A percentile compares a stretch with the other conserved stretches of the same genome.
Conservation (phyloP, 257 asterid genomes). For the Lycium barbarum region DNA sequence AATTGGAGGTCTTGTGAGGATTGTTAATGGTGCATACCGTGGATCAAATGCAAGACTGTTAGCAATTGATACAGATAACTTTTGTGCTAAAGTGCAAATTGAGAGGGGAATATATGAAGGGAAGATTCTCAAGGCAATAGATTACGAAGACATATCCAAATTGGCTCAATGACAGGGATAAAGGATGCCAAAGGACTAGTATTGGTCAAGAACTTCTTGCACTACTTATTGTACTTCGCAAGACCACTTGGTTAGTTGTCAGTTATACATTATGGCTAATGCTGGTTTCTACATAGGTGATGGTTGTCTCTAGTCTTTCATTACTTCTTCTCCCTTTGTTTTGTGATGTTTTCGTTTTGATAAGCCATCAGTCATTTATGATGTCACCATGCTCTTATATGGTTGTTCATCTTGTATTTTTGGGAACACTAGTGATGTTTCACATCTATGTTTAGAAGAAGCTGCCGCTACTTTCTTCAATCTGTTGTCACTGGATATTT, state of each 20-base stretch:
- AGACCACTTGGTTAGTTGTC: not conserved
- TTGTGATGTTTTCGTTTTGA: not conserved
- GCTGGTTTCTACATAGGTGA: not conserved
- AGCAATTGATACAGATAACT: constrained; percentile 64
- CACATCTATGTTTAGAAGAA: not conserved
- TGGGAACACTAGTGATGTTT: not conserved
- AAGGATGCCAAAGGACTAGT: not conserved
- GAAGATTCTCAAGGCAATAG: constrained; percentile 80
- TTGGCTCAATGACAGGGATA: constrained; percentile 47
- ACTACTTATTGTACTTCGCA: not conserved
- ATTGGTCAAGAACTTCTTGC: not conserved
- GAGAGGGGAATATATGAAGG: constrained; percentile 93
- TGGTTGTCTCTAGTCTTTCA: not conserved
- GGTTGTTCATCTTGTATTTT: not conserved
- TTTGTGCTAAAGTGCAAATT: constrained; percentile 82
- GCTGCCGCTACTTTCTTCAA: not conserved
- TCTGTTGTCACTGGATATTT: not conserved
- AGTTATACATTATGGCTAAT: not conserved
- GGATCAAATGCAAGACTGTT: constrained; percentile 76
- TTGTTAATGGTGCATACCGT: constrained; percentile 91
- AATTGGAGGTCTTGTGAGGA: constrained; percentile 86
- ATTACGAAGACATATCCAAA: constrained; percentile 90
- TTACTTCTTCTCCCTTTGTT: not conserved
- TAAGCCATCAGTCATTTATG: not conserved
- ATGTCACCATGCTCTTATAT: not conserved